A percentile compares a stretch with the other conserved stretches of the same genome.
Conservation (phyloP, 306 rosid genomes). For the Myrica gale region DNA sequence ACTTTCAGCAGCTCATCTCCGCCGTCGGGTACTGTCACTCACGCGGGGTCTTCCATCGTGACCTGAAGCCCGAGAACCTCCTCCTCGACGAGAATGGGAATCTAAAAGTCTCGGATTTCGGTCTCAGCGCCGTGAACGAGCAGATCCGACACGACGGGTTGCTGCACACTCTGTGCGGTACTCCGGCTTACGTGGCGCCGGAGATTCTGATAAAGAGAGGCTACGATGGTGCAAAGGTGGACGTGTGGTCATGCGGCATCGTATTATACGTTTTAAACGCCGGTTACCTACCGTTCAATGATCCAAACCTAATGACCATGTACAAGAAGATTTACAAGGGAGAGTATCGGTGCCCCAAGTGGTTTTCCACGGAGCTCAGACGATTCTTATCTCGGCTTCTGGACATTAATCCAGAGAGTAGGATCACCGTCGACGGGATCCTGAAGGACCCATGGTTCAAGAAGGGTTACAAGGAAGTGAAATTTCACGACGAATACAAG, state of each 20-base stretch:
- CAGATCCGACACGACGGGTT: constrained; percentile 62
- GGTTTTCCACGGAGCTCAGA: constrained; percentile 56
- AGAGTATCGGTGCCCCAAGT: constrained; percentile 61
- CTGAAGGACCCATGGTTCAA: constrained; percentile 57
- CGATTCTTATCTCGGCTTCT: constrained; percentile 49
- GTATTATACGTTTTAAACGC: constrained; percentile 58
- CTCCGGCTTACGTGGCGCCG: constrained; percentile 87
- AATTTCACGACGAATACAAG: constrained; percentile 29
- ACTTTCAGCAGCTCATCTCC: constrained; percentile 60
- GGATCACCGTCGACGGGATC: constrained; percentile 63
- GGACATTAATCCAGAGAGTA: constrained; percentile 53
- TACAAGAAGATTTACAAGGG: constrained; percentile 72
- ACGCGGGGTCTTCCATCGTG: constrained; percentile 71
- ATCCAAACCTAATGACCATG: constrained; percentile 67
- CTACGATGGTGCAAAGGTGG: constrained; percentile 70
- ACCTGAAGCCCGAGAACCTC: constrained; percentile 66
- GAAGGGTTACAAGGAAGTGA: constrained; percentile 44
- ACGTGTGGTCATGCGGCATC: constrained; percentile 72
- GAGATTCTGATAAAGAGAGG: constrained; percentile 70
- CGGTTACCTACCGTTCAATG: constrained; percentile 73
- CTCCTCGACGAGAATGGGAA: constrained; percentile 52
- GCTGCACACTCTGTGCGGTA: constrained; percentile 74
- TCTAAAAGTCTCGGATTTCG: constrained; percentile 68
- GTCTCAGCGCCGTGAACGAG: constrained; percentile 56
- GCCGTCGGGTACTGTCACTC: constrained; percentile 75